These are phyloP conservation scores for Ophiostoma montium DNA, from an alignment of 2,329 filamentous ascomycete genomes.

Conservation along the genomic window DNA sequence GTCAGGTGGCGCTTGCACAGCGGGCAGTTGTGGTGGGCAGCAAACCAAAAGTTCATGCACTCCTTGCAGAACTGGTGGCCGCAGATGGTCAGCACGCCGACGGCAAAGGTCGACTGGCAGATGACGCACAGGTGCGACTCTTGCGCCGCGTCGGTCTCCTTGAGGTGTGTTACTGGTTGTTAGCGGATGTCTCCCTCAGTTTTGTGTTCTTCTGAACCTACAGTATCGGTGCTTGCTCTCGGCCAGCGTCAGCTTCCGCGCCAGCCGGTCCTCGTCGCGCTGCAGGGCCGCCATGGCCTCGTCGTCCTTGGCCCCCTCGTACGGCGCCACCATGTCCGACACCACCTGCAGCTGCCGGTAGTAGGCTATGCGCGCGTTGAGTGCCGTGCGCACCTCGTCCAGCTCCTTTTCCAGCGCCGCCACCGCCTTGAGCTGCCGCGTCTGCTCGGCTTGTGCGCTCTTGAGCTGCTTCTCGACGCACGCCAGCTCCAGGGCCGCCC, in stretches of 20 bases:
- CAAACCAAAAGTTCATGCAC: conserved; percentile 71
- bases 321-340: conserved; percentile 73
- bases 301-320: conserved; percentile 49
- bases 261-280: conserved; percentile 34
- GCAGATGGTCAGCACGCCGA: conserved; percentile 74
- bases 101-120: conserved; percentile 61
- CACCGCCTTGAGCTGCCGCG: conserved; percentile 35
- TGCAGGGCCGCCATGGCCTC: conserved; percentile 28
- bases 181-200: background rate
- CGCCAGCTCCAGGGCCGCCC: conserved; percentile 46
- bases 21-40: conserved; percentile 61
- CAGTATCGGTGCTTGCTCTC: conserved; percentile 65
- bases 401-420: conserved; percentile 51
- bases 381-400: conserved; percentile 59
- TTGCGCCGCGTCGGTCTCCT: conserved; percentile 44
- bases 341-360: conserved; percentile 82
- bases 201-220: conserved; percentile 20
- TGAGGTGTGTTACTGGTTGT: conserved; percentile 35
- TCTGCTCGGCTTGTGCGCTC: conserved; percentile 39
- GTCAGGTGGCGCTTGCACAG: conserved; percentile 63
- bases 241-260: conserved; percentile 43
- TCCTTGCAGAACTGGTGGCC: conserved; percentile 88
- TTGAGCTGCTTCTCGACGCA: conserved; percentile 52
- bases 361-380: conserved; percentile 79
- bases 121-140: conserved; percentile 68